A percentile compares a stretch with the other conserved stretches of the same genome.
phyloP scores from a whole-genome alignment of 331 rosid genomes.

The Malus hybrid region DNA sequence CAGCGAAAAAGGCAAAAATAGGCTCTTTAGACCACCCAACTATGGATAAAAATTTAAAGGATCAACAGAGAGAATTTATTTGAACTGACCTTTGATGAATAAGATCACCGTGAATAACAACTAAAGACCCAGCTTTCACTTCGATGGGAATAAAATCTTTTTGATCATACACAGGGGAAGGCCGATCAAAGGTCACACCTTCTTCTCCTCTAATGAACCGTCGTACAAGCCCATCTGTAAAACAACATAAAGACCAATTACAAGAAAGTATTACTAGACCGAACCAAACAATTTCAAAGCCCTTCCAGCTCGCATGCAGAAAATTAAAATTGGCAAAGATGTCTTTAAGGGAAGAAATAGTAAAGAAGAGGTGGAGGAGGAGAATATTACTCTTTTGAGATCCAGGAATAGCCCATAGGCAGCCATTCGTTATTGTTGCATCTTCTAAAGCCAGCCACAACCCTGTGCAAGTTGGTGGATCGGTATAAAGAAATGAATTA shows the following conservation, averaged over 20 bases:
- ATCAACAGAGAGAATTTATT: constrained; percentile 2
- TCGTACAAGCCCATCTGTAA: constrained; percentile 81
- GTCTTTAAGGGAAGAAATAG: not conserved
- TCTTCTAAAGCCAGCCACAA: constrained; percentile 94
- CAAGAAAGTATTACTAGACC: not conserved
- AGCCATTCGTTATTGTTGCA: constrained; percentile 66
- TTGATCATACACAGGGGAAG: constrained; percentile 60
- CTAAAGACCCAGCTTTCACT: constrained; percentile 85
- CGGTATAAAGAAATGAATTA: constrained; percentile 79
- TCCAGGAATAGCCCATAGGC: constrained; percentile 95
- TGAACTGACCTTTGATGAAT: constrained; percentile 84
- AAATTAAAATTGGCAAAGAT: not conserved
- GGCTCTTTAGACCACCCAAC: not conserved
- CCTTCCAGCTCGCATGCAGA: not conserved
- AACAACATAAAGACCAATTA: not conserved
- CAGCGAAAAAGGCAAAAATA: not conserved
- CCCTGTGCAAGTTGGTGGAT: constrained; percentile 90
- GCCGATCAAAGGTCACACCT: constrained; percentile 72
- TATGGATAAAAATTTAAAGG: not conserved
- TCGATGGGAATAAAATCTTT: constrained; percentile 84
- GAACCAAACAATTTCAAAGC: constrained; percentile 5
- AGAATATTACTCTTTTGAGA: constrained; percentile 69
- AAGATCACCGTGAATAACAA: constrained; percentile 88
- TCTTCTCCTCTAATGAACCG: constrained; percentile 67
- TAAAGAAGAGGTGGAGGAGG: not conserved